phyloP scores from a whole-genome alignment of 2,329 filamentous ascomycete species.

The Pseudocercospora fuligena region DNA sequence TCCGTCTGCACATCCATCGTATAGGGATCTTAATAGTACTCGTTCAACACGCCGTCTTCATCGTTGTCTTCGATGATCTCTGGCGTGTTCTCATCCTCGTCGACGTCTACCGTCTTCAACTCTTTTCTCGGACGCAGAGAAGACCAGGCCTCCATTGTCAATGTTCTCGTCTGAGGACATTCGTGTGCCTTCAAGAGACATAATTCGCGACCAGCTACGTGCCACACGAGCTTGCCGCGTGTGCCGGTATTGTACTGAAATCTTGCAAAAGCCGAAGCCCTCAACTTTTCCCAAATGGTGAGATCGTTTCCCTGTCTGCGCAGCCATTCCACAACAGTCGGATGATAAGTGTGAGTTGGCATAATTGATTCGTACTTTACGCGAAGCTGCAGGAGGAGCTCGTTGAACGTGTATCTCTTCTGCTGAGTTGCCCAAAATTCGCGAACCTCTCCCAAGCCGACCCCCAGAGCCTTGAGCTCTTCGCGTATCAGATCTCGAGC shows the following conservation, averaged over 20 bases:
- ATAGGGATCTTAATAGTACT: conserved; percentile 8
- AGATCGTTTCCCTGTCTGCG: conserved; percentile 24
- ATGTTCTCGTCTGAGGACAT: neutral
- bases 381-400: conserved; percentile 15
- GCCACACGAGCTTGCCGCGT: conserved; percentile 41
- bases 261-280: conserved; percentile 50
- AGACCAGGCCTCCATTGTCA: conserved; percentile 35
- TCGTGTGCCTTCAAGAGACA: conserved; percentile 43
- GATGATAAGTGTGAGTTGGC: conserved; percentile 23
- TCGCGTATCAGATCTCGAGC: neutral
- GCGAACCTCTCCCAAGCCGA: conserved; percentile 10
- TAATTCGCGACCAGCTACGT: conserved; percentile 48
- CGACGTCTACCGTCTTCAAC: conserved; percentile 30
- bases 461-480: conserved; percentile 22
- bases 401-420: conserved; percentile 12
- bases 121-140: conserved; percentile 23
- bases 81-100: conserved; percentile 28
- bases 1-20: neutral
- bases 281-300: conserved; percentile 51
- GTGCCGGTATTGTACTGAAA: conserved; percentile 28
- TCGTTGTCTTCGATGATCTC: conserved; percentile 10
- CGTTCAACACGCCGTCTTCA: neutral
- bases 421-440: conserved; percentile 5
- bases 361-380: conserved; percentile 25
- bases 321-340: conserved; percentile 28